Evolutionary conservation across 805 yeast genomes (phyloP), one percentile per base, ranked within the genome.

Genomic region (Lachancea kluyveri): DNA sequence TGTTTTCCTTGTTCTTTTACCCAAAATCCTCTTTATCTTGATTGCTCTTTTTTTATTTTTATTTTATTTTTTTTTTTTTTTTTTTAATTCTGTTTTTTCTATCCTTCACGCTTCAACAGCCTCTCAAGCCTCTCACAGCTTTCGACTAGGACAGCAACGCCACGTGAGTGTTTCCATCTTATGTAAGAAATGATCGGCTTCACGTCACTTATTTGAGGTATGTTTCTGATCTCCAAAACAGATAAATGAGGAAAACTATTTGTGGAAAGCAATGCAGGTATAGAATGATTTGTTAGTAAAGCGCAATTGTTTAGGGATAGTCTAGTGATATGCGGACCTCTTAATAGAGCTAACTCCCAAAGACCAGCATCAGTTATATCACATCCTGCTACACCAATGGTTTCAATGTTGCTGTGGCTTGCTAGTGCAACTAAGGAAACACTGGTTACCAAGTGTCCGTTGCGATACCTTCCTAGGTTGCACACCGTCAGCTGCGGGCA

Each of bases 361-460:
- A 88, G 62, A 4, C 83, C 67, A 25, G 74, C 67, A 59, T 88
- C 95, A 6, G 83, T 74, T 11, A 88, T 70, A 26, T 72, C 65
- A 54, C 95, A 85, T 5, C 97, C 97, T 0, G 96, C 95, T 13
- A 86, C 61, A 0, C 96, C 96, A 26, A 88, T 62, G 0, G 96
- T 86, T 26, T 67, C 64, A 28, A 79, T 65, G 13, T 60, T 52
- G 33, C 86, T 78, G 44, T 72, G 71, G 20, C 64, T 63, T 7
- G 77, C 70, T 17, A 87, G 58, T 9, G 70, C 68, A 9, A 71
- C 60, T 15, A 87, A 54, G 5, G 92, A 74, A 22, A 71, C 64
- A 61, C 84, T 90, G 1, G 94, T 78, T 28, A 88, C 73, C 18
- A 70, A 57, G 24, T 74, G 70, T 21, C 88, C 84, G 31, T 71